Conservation (phyloP, 2,329 filamentous ascomycete species). For the Colletotrichum costaricense region DNA sequence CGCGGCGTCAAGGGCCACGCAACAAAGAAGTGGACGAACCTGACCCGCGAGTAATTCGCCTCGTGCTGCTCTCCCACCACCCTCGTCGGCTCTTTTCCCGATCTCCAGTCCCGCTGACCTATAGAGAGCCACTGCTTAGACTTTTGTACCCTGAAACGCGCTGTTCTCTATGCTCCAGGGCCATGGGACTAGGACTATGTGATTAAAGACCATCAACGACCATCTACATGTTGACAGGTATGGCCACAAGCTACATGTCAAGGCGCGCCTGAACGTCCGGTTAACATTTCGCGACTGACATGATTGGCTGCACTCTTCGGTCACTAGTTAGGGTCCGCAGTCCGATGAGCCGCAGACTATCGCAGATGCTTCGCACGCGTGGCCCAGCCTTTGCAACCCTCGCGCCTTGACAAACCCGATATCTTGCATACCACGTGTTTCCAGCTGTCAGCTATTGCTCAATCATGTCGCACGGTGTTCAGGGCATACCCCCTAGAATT, state of each 20-base stretch:
- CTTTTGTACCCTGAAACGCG: slow-evolving; percentile 17
- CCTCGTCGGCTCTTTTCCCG: neutral
- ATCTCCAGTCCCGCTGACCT: neutral
- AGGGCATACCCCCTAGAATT: neutral
- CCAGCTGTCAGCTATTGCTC: neutral
- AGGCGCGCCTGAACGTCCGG: neutral
- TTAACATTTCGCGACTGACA: neutral
- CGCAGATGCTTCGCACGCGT: neutral
- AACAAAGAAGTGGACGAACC: slow-evolving; percentile 3
- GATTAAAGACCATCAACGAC: neutral
- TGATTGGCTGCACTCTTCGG: neutral
- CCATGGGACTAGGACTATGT: neutral
- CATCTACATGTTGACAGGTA: neutral
- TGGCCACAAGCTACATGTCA: neutral
- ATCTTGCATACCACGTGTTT: slow-evolving; percentile 1
- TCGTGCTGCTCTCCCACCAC: neutral
- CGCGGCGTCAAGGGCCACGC: neutral
- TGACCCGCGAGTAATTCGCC: neutral
- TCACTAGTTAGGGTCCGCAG: neutral
- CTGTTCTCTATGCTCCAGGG: neutral
- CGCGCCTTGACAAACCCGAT: neutral
- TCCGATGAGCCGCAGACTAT: neutral
- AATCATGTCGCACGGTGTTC: neutral
- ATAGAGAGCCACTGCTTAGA: slow-evolving; percentile 8
- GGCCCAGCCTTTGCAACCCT: neutral